A percentile compares a stretch with the other conserved stretches of the same genome.
phyloP scores from a whole-genome alignment of 2,329 filamentous ascomycete genomes.

The Verticillium dahliae region DNA sequence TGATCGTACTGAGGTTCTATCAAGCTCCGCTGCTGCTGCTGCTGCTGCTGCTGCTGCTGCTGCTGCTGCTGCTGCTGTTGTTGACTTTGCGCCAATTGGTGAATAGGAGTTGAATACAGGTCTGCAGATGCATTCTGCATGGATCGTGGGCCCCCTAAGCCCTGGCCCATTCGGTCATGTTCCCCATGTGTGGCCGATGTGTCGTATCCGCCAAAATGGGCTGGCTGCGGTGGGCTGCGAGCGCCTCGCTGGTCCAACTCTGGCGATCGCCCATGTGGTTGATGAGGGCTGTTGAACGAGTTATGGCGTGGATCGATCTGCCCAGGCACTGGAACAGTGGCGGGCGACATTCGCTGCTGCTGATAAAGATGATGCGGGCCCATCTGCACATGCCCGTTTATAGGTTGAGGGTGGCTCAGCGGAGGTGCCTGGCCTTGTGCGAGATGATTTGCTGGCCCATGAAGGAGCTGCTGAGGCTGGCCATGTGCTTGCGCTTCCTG shows the following conservation, averaged over 20 bases:
- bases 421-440: not conserved
- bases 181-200: not conserved
- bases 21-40: slow-evolving; percentile 2
- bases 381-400: not conserved
- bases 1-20: slow-evolving; percentile 26
- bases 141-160: not conserved
- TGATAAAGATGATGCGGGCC: slow-evolving; percentile 3
- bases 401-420: not conserved
- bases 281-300: not conserved
- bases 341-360: slow-evolving; percentile 1
- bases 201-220: not conserved
- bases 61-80: slow-evolving; percentile 1
- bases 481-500: not conserved
- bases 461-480: slow-evolving; percentile 3
- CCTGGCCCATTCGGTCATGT: not conserved
- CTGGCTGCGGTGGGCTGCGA: not conserved
- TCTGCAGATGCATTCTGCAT: not conserved
- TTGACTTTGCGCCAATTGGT: not conserved
- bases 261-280: not conserved
- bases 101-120: not conserved
- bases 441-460: slow-evolving; percentile 2
- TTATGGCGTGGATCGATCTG: not conserved
- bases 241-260: not conserved
- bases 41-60: too few species aligned
- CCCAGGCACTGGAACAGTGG: not conserved